Percentiles rank a stretch among this genome's conserved stretches.
These are phyloP conservation scores for Paraglomus occultum DNA, from an alignment of 192 early-diverging fungal species.

Conservation along the genomic window DNA sequence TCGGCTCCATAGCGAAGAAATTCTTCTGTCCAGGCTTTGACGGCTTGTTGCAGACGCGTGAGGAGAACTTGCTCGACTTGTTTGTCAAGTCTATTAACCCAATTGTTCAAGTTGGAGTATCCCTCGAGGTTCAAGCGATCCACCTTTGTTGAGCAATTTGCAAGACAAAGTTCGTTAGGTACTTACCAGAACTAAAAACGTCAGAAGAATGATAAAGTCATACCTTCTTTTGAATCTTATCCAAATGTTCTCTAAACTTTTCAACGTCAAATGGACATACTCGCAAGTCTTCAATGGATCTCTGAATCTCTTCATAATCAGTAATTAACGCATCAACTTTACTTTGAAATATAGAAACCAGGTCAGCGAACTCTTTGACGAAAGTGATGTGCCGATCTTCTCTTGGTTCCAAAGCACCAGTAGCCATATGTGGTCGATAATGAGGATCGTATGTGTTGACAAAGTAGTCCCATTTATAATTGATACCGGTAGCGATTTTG, in stretches of 20 bases:
- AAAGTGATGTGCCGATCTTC: constrained; percentile 90
- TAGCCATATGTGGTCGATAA: constrained; percentile 37
- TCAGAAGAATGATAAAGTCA: no score
- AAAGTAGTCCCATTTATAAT: constrained; percentile 94
- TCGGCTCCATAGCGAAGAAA: constrained; percentile 59
- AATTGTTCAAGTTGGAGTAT: constrained; percentile 91
- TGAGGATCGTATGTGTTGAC: constrained; percentile 65
- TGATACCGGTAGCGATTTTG: constrained; percentile 76
- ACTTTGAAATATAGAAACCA: constrained; percentile 93
- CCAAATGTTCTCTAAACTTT: constrained; percentile 67
- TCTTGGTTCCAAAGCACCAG: constrained; percentile 54
- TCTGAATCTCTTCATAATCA: constrained; percentile 80
- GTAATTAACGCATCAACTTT: constrained; percentile 83
- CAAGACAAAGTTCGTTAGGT: constrained; percentile 2
- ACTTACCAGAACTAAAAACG: not conserved
- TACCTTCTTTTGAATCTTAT: constrained; percentile 83
- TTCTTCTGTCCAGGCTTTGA: constrained; percentile 70
- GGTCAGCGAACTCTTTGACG: constrained; percentile 91
- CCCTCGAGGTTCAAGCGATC: constrained; percentile 92
- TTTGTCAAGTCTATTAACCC: constrained; percentile 81
- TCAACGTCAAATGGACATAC: constrained; percentile 72
- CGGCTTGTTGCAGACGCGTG: constrained; percentile 69
- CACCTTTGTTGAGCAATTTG: constrained; percentile 59
- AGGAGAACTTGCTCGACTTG: constrained; percentile 76
- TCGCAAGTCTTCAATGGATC: constrained; percentile 79